Conservation (phyloP, 2,329 filamentous ascomycete genomes). For the Torrubiella hemipterigena region DNA sequence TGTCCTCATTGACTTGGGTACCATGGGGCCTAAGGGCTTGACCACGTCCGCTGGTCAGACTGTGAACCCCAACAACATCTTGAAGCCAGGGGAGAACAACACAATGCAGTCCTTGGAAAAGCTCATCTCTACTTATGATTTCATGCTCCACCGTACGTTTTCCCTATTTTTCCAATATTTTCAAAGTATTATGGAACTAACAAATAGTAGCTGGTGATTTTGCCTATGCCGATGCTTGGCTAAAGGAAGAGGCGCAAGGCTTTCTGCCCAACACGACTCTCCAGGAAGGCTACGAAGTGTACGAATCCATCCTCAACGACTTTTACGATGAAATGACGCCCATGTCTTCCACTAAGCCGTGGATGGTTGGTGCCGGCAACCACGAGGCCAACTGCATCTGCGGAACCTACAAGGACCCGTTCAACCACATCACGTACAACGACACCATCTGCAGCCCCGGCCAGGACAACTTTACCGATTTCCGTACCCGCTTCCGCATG, state of each 20-base stretch:
- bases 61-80: not conserved
- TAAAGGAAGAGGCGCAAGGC: not conserved
- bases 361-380: conserved; percentile 5
- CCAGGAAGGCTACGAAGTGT: conserved; percentile 2
- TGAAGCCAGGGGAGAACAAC: conserved; percentile 1
- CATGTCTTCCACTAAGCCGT: conserved; percentile 1
- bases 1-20: conserved; percentile 7
- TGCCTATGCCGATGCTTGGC: conserved; percentile 5
- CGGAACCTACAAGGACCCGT: conserved; percentile 1
- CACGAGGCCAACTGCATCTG: conserved; percentile 4
- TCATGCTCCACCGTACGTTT: not conserved
- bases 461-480: conserved; percentile 6
- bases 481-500: conserved; percentile 5
- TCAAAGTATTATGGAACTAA: too few species aligned
- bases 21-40: conserved; percentile 7
- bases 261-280: conserved; percentile 3
- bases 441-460: conserved; percentile 3
- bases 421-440: conserved; percentile 1
- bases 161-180: too few species aligned
- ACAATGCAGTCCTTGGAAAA: not conserved
- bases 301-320: conserved; percentile 4
- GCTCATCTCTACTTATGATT: not conserved
- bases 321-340: conserved; percentile 4
- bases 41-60: conserved; percentile 5
- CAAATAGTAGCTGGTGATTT: conserved; percentile 3